Evolutionary conservation across 768 basidiomycete genomes (phyloP), one percentile per base, ranked within the genome.

Genomic region (Tulasnella sp.): DNA sequence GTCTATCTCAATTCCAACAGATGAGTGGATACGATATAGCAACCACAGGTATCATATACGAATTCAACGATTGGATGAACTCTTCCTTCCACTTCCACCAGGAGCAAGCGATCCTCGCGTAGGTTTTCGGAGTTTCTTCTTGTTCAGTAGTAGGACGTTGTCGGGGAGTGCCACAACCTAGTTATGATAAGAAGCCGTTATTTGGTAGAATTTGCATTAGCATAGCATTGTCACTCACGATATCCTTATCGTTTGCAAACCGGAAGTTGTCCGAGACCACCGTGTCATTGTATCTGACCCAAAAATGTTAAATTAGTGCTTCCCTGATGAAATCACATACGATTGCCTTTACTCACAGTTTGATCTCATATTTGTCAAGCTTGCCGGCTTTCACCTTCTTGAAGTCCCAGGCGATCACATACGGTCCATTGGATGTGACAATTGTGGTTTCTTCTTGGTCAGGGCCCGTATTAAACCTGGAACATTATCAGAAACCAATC

Each of bases 191-290:
- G 32, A 41, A 29, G 45, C 41, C 32, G 28, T 37, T 4, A 42
- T 20, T 40, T 24, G 19, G 25, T 24, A 39, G 37, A 32, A 12
- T 15, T 7, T 19, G 19, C 15, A 15, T n/a, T 9, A 39, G 32
- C 29, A 25, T 5, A 19, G 13, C 9, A 6, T 34, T 45, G 48
- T 32, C 28, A 71, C 85, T 61, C 59, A 90, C 89, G 62, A 99
- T 96, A 63, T 96, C 83, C 61, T 89, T 86, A 67, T 98, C 92
- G 60, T 93, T 88, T 12, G 91, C 93, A 62, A 92, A 98, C 67
- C 83, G 87, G 78, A 99, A 99, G 67, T 83, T 88, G 65, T 99
- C 95, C 57, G 95, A 92, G 0, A 98, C 91, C 53, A 98, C 91
- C 40, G 76, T 73, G 59, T 93, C 90, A 60, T 90, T 84, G 63